A percentile compares a stretch with the other conserved stretches of the same genome.
phyloP scores from a whole-genome alignment of 1,284 basidiomycete genomes.

The Malassezia furfur region DNA sequence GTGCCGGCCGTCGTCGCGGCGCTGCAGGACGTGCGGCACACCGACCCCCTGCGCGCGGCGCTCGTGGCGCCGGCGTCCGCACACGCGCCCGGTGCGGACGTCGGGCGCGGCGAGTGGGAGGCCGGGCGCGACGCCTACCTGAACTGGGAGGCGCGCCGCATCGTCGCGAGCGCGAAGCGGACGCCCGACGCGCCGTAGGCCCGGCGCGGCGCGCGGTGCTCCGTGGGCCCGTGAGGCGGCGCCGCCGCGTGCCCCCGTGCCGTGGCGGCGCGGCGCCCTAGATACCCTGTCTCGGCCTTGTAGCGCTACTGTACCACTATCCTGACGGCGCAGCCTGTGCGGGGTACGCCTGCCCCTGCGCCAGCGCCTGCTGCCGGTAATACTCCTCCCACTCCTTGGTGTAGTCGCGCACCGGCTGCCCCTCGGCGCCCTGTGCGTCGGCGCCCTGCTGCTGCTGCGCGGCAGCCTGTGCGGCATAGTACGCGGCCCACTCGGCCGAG shows the following conservation, averaged over 20 bases:
- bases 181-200: neutral
- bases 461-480: slow-evolving; percentile 37
- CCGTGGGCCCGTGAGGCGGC: too few species aligned
- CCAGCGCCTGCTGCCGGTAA: slow-evolving; percentile 32
- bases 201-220: too few species aligned
- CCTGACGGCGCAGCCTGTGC: too few species aligned
- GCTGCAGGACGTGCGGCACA: slow-evolving; percentile 20
- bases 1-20: slow-evolving; percentile 27
- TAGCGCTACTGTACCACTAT: too few species aligned
- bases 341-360: slow-evolving; percentile 9
- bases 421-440: slow-evolving; percentile 9
- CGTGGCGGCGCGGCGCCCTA: neutral
- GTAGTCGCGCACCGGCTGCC: slow-evolving; percentile 25
- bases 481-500: slow-evolving; percentile 45
- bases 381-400: slow-evolving; percentile 47
- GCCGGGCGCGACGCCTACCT: slow-evolving; percentile 34
- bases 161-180: slow-evolving; percentile 26
- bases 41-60: slow-evolving; percentile 29
- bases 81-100: slow-evolving; percentile 13
- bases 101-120: slow-evolving; percentile 25
- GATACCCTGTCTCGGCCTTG: neutral
- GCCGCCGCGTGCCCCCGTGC: too few species aligned
- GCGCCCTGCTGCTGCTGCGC: slow-evolving; percentile 15
- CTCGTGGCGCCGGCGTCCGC: slow-evolving; percentile 14
- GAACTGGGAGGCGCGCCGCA: slow-evolving; percentile 36